Evolutionary conservation across 495 filamentous ascomycete genomes (phyloP).

Genomic region (Xylaria cubensis): DNA sequence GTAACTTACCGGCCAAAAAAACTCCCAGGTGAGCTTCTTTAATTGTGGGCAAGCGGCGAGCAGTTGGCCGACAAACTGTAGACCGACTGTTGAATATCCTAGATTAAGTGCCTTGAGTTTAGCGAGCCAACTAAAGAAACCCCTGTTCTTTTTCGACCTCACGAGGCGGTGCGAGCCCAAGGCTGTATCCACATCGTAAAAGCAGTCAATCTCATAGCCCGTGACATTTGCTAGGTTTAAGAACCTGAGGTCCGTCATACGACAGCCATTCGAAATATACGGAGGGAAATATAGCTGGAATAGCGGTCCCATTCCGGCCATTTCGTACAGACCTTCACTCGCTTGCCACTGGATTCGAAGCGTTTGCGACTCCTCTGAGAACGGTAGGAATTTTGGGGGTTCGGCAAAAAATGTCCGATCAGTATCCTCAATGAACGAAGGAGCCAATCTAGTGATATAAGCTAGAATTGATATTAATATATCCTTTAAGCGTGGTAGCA

Average conservation of each 20-base stretch:
- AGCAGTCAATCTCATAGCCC: neutral
- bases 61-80: neutral
- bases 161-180: neutral
- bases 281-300: slow-evolving; percentile 5
- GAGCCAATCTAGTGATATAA: accelerated
- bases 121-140: neutral
- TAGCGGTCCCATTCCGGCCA: neutral
- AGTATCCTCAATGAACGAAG: too few species aligned
- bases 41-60: neutral
- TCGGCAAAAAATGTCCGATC: neutral
- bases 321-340: accelerated
- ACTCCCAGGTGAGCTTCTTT: neutral
- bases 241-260: neutral
- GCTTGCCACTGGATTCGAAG: neutral
- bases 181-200: neutral
- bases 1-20: neutral
- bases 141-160: neutral
- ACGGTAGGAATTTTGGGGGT: too few species aligned
- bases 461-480: neutral
- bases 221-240: neutral
- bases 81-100: neutral
- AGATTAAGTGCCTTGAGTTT: neutral
- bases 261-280: neutral
- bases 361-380: neutral
- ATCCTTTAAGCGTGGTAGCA: slow-evolving; percentile 8